Conservation (phyloP, 225 moss, liverwort and hornwort species). For the Physcomitrium patens region DNA sequence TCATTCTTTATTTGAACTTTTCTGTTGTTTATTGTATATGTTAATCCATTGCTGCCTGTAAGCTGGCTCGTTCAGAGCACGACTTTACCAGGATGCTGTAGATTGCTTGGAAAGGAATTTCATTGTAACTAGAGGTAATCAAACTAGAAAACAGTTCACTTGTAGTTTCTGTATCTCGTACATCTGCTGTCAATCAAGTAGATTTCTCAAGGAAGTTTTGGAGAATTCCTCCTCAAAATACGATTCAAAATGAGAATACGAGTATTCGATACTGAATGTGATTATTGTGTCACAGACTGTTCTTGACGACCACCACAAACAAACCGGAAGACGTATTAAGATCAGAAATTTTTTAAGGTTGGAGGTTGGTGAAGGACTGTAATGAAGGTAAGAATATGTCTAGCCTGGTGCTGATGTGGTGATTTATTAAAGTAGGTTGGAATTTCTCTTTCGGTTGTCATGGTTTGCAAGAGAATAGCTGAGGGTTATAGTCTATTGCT, state of each 20-base stretch:
- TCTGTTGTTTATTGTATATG: background rate
- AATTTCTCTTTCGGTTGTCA: too few species aligned
- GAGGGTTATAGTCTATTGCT: too few species aligned
- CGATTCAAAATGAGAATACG: slow-evolving; percentile 2
- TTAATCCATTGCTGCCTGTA: background rate
- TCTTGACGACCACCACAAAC: slow-evolving; percentile 71
- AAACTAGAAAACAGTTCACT: slow-evolving; percentile 6
- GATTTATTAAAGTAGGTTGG: too few species aligned
- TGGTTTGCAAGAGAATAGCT: too few species aligned
- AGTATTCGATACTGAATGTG: slow-evolving; percentile 11
- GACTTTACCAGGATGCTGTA: background rate
- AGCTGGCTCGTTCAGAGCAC: background rate
- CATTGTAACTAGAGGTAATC: background rate
- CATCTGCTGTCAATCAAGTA: background rate
- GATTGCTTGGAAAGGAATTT: background rate
- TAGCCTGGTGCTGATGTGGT: too few species aligned
- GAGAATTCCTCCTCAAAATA: slow-evolving; percentile 8
- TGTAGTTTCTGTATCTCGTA: background rate
- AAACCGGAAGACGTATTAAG: slow-evolving; percentile 59
- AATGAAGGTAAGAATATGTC: slow-evolving; percentile 24
- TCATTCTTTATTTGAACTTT: background rate
- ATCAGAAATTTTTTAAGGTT: slow-evolving; percentile 76
- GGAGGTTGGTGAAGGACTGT: slow-evolving; percentile 93
- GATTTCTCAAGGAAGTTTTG: background rate
- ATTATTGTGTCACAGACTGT: slow-evolving; percentile 52